phyloP scores from a whole-genome alignment of 164 flowering plant species.

The Protea cynaroides region DNA sequence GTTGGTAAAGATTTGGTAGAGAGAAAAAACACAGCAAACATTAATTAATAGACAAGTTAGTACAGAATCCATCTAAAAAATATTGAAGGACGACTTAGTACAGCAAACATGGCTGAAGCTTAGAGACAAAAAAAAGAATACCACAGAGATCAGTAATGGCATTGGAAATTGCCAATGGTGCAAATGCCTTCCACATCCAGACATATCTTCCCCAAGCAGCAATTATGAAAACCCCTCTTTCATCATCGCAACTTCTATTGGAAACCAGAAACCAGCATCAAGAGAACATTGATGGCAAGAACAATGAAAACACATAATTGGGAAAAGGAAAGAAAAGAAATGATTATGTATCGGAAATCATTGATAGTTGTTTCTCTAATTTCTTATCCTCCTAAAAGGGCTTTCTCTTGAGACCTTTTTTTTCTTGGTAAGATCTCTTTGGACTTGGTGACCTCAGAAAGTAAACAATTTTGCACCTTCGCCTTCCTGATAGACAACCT shows the following conservation, averaged over 20 bases:
- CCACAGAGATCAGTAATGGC: constrained; percentile 90
- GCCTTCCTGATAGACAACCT: constrained; percentile 60
- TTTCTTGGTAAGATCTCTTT: too few species aligned
- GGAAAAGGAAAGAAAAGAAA: not conserved
- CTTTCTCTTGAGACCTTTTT: too few species aligned
- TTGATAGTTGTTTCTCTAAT: constrained; percentile 27
- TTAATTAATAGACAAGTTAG: not conserved
- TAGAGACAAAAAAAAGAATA: constrained; percentile 19
- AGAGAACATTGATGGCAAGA: not conserved
- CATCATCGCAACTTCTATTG: constrained; percentile 76
- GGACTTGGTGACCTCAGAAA: constrained; percentile 13
- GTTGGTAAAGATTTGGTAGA: constrained; percentile 40
- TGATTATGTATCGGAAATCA: constrained; percentile 24
- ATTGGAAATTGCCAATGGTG: constrained; percentile 82
- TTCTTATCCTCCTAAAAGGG: constrained; percentile 23
- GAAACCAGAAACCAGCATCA: constrained; percentile 5
- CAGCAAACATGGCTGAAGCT: not conserved
- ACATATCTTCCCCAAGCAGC: constrained; percentile 98
- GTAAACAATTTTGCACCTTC: constrained; percentile 17
- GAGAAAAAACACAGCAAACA: not conserved
- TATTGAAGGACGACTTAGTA: not conserved
- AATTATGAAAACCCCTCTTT: constrained; percentile 87
- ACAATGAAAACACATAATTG: not conserved
- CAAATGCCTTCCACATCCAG: constrained; percentile 91
- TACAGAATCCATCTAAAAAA: constrained; percentile 16